Conservation (phyloP, 1,284 basidiomycete species). For the Cryptococcus sp. region DNA sequence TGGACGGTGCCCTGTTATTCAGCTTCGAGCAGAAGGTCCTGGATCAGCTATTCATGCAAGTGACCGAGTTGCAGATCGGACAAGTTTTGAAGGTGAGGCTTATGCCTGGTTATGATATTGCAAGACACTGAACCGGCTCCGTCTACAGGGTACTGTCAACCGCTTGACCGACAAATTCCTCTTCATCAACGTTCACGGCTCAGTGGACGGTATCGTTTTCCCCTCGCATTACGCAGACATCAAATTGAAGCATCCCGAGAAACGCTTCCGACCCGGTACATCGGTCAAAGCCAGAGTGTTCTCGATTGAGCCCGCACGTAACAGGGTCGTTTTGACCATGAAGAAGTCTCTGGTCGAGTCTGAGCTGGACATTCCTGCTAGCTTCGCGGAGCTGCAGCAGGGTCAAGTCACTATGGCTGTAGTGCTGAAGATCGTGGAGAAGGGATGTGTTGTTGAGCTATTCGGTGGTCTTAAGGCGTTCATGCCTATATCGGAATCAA, state of each 20-base stretch:
- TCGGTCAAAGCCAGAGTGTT: conserved; percentile 84
- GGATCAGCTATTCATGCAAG: conserved; percentile 82
- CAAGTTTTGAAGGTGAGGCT: conserved; percentile 66
- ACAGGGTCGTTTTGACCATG: conserved; percentile 82
- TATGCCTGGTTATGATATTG: neutral
- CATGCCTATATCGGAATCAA: conserved; percentile 76
- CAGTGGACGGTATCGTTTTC: conserved; percentile 89
- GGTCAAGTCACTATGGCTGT: conserved; percentile 81
- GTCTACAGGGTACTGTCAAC: conserved; percentile 69
- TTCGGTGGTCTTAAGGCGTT: conserved; percentile 86
- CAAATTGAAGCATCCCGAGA: conserved; percentile 83
- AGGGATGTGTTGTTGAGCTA: conserved; percentile 79
- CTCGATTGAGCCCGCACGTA: conserved; percentile 75
- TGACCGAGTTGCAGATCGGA: conserved; percentile 80
- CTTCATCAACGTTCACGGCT: conserved; percentile 81
- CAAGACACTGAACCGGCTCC: neutral
- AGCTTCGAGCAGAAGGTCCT: conserved; percentile 81
- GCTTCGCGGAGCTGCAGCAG: conserved; percentile 65
- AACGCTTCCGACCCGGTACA: conserved; percentile 82
- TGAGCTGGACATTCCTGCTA: conserved; percentile 67
- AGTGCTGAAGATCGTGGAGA: conserved; percentile 76
- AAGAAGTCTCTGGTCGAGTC: conserved; percentile 91
- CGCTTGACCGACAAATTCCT: conserved; percentile 75
- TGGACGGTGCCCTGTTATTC: conserved; percentile 87
- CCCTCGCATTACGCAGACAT: conserved; percentile 96